Percentiles rank a stretch among this genome's conserved stretches.
Evolutionary conservation across 768 basidiomycete genomes (phyloP).

Genomic region (Hysterangium stoloniferum): DNA sequence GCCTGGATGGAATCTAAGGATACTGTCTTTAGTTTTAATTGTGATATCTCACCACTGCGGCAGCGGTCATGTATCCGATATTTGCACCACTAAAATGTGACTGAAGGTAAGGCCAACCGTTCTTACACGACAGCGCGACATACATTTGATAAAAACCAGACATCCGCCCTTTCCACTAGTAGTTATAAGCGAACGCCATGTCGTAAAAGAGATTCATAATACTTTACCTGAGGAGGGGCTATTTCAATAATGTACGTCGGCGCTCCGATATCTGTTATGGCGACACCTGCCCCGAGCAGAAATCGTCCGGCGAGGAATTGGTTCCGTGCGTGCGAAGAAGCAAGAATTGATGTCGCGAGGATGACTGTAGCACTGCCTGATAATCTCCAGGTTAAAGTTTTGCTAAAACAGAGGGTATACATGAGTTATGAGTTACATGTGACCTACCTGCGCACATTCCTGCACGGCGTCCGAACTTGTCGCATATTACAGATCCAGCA

Average conservation of each 20-base stretch:
- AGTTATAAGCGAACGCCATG: constrained; percentile 18
- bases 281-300: constrained; percentile 22
- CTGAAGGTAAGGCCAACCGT: no score
- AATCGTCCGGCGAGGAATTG: constrained; percentile 29
- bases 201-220: constrained; percentile 3
- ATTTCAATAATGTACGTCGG: constrained; percentile 27
- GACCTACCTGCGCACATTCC: constrained; percentile 24
- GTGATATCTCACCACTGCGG: no score
- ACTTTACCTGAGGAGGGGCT: constrained; percentile 23
- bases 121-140: not conserved
- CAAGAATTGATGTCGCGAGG: constrained; percentile 22
- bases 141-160: constrained; percentile 12
- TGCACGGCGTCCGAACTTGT: constrained; percentile 22
- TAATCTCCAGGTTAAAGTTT: not conserved
- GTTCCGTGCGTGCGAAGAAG: constrained; percentile 15
- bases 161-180: constrained; percentile 14
- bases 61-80: no score
- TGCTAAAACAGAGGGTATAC: not conserved
- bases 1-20: no score
- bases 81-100: no score
- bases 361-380: constrained; percentile 13
- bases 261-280: constrained; percentile 15
- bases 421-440: not conserved
- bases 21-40: no score
- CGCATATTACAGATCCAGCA: constrained; percentile 20